Evolutionary conservation across 176 grass and related monocot species (phyloP).

Genomic region (Urochloa ruziziensis): DNA sequence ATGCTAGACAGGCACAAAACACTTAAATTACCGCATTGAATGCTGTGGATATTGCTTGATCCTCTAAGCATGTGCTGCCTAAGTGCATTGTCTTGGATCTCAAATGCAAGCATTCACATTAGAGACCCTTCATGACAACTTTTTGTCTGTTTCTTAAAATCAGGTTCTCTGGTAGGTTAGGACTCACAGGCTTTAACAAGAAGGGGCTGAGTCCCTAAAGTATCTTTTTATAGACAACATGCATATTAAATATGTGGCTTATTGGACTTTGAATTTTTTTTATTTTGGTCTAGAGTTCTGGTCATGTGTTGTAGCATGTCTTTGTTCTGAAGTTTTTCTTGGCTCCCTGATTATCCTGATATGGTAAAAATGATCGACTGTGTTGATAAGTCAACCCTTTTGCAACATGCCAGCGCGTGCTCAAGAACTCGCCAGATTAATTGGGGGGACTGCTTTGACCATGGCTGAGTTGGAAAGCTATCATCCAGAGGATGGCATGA

Average conservation of each 20-base stretch:
- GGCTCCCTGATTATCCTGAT: background rate
- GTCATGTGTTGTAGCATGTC: background rate
- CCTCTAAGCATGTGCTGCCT: background rate
- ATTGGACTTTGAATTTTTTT: background rate
- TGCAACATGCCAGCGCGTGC: slow-evolving; percentile 55
- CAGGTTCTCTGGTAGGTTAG: background rate
- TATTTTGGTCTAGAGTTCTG: background rate
- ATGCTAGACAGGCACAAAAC: background rate
- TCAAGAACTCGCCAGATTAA: slow-evolving; percentile 70
- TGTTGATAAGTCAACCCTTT: background rate
- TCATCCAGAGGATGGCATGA: slow-evolving; percentile 76
- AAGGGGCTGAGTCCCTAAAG: no score
- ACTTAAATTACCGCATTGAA: background rate
- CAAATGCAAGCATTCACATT: slow-evolving; percentile 11
- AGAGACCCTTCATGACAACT: background rate
- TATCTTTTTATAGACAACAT: background rate
- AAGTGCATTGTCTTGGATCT: background rate
- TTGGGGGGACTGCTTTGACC: slow-evolving; percentile 73
- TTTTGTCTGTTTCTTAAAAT: background rate
- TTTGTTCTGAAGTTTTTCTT: background rate
- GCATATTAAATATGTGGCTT: background rate
- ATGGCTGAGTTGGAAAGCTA: slow-evolving; percentile 80
- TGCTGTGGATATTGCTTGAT: background rate
- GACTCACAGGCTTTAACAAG: background rate
- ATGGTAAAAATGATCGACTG: slow-evolving; percentile 1